These are phyloP conservation scores for Quercus mongolica DNA, from an alignment of 306 rosid species.

Conservation along the genomic window DNA sequence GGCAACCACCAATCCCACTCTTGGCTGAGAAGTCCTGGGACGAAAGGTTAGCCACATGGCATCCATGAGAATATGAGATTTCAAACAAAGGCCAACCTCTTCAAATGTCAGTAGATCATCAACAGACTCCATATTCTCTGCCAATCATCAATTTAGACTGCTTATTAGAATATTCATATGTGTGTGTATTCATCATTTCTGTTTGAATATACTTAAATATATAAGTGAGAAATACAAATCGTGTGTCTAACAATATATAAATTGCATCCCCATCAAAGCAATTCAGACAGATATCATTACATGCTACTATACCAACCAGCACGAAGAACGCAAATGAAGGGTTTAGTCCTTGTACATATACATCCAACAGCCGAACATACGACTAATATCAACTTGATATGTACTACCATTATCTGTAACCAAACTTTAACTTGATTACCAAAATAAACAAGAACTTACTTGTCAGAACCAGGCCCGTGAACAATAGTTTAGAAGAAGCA, in stretches of 20 bases:
- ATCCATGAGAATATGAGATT: conserved; percentile 75
- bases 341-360: background rate
- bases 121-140: conserved; percentile 91
- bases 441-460: conserved; percentile 45
- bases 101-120: conserved; percentile 78
- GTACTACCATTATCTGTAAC: background rate
- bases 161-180: background rate
- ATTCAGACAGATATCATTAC: background rate
- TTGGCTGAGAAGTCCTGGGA: conserved; percentile 64
- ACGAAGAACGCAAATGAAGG: background rate
- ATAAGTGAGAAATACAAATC: conserved; percentile 4
- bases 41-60: conserved; percentile 75
- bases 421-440: background rate
- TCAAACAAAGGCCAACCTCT: conserved; percentile 72
- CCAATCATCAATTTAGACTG: conserved; percentile 23
- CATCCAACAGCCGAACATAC: background rate
- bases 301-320: background rate
- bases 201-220: background rate
- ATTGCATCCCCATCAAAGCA: background rate
- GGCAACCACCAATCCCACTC: conserved; percentile 79
- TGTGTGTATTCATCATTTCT: background rate
- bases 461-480: conserved; percentile 63
- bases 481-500: conserved; percentile 43
- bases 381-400: background rate
- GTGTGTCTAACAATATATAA: background rate